Percentiles rank a stretch among this genome's conserved stretches.
phyloP scores from a whole-genome alignment of 2,329 filamentous ascomycete genomes.

The Scytalidium lignicola region DNA sequence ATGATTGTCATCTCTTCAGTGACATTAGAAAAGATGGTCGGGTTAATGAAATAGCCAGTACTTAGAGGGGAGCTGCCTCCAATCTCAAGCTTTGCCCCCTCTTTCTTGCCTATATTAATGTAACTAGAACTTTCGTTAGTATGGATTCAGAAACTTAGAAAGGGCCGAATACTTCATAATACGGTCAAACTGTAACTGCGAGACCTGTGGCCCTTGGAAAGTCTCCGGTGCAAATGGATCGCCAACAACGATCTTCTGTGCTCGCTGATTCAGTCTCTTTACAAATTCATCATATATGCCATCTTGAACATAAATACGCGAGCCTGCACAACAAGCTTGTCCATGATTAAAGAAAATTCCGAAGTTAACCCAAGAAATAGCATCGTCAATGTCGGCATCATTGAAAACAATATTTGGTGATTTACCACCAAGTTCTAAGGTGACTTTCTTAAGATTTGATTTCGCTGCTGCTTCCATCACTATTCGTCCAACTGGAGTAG shows the following conservation, averaged over 20 bases:
- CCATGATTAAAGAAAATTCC: constrained; percentile 57
- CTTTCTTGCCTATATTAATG: constrained; percentile 55
- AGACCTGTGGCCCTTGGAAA: constrained; percentile 65
- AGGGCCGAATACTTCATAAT: constrained; percentile 46
- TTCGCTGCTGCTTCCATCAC: constrained; percentile 56
- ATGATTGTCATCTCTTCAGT: constrained; percentile 64
- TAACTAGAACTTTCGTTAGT: constrained; percentile 33
- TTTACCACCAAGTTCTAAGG: constrained; percentile 54
- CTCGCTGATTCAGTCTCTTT: constrained; percentile 46
- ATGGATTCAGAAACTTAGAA: background rate
- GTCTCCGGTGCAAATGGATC: constrained; percentile 58
- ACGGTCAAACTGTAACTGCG: constrained; percentile 60
- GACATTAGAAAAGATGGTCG: constrained; percentile 65
- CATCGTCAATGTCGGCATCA: constrained; percentile 52
- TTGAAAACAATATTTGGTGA: constrained; percentile 54
- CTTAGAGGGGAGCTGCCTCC: constrained; percentile 58
- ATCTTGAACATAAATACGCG: constrained; percentile 62
- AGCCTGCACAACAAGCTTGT: constrained; percentile 46
- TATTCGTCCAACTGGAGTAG: constrained; percentile 49
- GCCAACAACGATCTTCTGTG: constrained; percentile 49
- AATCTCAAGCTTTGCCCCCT: constrained; percentile 50
- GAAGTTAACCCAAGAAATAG: constrained; percentile 44
- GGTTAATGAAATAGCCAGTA: constrained; percentile 63
- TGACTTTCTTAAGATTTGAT: constrained; percentile 57
- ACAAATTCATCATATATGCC: constrained; percentile 63